Evolutionary conservation across 176 grass and related monocot genomes (phyloP), one percentile per base, ranked within the genome.

Genomic region (Oryza longistaminata): DNA sequence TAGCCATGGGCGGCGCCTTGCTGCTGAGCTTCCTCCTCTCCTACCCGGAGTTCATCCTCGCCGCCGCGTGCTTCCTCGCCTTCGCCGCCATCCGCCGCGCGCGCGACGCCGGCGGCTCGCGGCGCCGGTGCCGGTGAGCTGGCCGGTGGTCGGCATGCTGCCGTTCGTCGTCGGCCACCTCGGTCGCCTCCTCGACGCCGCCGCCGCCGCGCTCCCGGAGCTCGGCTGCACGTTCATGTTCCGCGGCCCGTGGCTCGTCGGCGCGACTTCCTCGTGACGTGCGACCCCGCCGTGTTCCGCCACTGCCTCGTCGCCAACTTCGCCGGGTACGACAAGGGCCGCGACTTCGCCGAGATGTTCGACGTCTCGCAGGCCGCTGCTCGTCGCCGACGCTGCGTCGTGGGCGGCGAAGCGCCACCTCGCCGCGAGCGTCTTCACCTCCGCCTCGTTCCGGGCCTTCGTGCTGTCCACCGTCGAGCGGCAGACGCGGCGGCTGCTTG

Each of bases 131-230:
- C 90, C 88, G 8, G 17, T 92, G 48, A 60, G 58, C 79, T 90
- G 93, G 90, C 93, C 90, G 7, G 37, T 90, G 71, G 42, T 90
- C 25, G 90, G 93, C 72, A 95, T 90, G 90, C 71, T 88, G 33
- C 93, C 93, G 4, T 79, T 66, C 11, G 24, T 90, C 11, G 1
- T 90, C 21, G 0, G 0, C 1, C 64, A 90, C 78, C 43, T 79
- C 43, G 73, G 65, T n/a, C 71, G 22, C 48, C 39, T 90, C 62
- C 86, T 90, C 13, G 88, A 92, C 66, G 86, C 43, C 39, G 49
- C 42, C 71, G 75, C 70, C 29, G 82, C 69, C 68, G 72, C 58
- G 46, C 75, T 92, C 85, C 70, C 77, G 19, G 64, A n/a, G 37
- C 68, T 58, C 14, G 79, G 85, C 9, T 78, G 74, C 90, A 86